Base-by-base conservation (phyloP, 306 rosid species). In the Corylus heterophylla region DNA sequence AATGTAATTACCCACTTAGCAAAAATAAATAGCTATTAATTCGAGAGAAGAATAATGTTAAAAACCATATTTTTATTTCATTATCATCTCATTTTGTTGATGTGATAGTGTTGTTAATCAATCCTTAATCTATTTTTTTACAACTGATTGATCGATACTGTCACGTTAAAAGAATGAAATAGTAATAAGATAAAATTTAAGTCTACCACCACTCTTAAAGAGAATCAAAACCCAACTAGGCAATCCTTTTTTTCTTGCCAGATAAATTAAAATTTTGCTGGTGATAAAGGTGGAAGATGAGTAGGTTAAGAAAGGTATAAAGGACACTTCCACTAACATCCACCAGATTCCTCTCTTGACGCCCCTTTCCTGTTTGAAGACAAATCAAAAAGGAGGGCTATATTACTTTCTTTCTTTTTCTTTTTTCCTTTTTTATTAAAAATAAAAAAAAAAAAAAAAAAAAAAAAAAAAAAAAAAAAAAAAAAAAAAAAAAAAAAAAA, bases 221-320 rank as follows among this genome's bases (percentile, higher is more conserved):
- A 59, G 37, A 25, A 11, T 27, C 16, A 58, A 58, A 58, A 58
- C 64, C 35, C 37, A 58, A 58, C 35, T 2, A 58, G 64, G 35
- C 37, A 58, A 22, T 11, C 27, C 12, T 3, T 59, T 59, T 25
- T 5, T 27, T 5, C 2, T 25, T 49, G 52, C 83, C n/a, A 76
- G 49, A 50, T 44, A 74, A n/a, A 50, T 79, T 39, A 82, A 80
- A 64, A 35, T 69, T 29, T 11, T 31, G 47, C 3, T 22, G 64
- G 39, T 48, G 76, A 77, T 47, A 58, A 83, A 54, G 37, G 37
- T 18, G 84, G 78, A 81, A 72, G 77, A 78, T 83, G 76, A 87
- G 50, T 0, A 18, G 73, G 80, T 69, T 48, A 90, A 88, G 94
- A 59, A 88, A 92, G 80, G 97, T 79, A 90, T 92, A 92, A 92